Base-by-base conservation (phyloP, 148 eudicot genomes). In the Arctostaphylos glauca region DNA sequence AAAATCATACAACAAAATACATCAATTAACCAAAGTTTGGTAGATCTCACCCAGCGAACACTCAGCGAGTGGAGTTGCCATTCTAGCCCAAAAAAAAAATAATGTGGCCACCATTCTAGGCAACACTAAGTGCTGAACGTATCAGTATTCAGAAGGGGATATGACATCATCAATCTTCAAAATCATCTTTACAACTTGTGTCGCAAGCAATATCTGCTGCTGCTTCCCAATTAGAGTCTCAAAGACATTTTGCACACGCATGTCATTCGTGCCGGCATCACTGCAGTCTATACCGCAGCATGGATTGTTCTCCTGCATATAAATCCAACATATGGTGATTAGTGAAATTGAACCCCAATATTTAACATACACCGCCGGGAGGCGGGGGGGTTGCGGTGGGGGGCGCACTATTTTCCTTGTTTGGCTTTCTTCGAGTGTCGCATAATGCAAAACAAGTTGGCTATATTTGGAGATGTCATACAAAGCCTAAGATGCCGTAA, bases 181-280 rank as follows among this genome's bases (percentile, higher is more conserved):
- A 53, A 96, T 96, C 99, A 96, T 96, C 90, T 93, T 96, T 23
- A 96, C 99, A 50, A 96, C 99, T 84, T 96, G 99, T 44, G 99
- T 96, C 44, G 98, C 99, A 8, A 96, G 94, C 87, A 93, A 75
- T 47, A 96, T 82, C 88, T 96, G 98, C 85, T 94, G 99, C 81
- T 94, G 95, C 89, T 96, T 96, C 77, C 99, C 98, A 2, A 94
- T 96, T 75, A 94, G 84, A 15, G 99, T 91, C 92, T 96, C 99
- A 38, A 96, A 96, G 12, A 96, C 99, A 78, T 93, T 88, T 83
- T 96, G 98, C 89, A 93, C 95, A 23, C 94, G 89, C 99, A 96
- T 96, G 84, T 96, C 93, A 53, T 89, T 96, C 25, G 97, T 96
- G 74, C 99, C 98, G 31, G 86, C 86, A 52, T 96, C 98, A 74